phyloP scores from a whole-genome alignment of 2,329 filamentous ascomycete genomes.

The Aspergillus terreus region DNA sequence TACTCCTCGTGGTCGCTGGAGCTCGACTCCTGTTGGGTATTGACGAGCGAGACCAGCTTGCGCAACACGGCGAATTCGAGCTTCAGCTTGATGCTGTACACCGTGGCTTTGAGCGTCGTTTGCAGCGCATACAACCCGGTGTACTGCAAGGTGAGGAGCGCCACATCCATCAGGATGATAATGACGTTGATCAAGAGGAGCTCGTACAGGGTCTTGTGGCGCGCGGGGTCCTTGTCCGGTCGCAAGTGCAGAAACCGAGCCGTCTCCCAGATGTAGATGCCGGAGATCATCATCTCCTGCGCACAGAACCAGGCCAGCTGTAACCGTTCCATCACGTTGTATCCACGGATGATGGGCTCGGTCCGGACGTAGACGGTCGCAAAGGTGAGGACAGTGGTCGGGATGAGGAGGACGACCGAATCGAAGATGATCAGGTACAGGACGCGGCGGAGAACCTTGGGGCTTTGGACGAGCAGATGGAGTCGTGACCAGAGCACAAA shows the following conservation, averaged over 20 bases:
- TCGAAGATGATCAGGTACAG: conserved; percentile 58
- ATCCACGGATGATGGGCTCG: conserved; percentile 29
- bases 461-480: conserved; percentile 55
- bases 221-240: conserved; percentile 31
- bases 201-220: conserved; percentile 45
- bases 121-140: conserved; percentile 42
- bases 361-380: conserved; percentile 29
- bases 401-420: conserved; percentile 49
- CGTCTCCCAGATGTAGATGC: conserved; percentile 52
- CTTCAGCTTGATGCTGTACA: conserved; percentile 50
- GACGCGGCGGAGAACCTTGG: conserved; percentile 45
- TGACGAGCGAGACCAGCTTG: conserved; percentile 41
- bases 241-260: conserved; percentile 40
- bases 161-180: conserved; percentile 46
- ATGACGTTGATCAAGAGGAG: conserved; percentile 48
- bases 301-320: conserved; percentile 43
- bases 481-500: conserved; percentile 62
- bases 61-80: conserved; percentile 47
- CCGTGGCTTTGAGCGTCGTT: conserved; percentile 43
- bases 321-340: conserved; percentile 42
- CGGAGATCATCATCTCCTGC: conserved; percentile 46
- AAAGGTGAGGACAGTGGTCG: conserved; percentile 54
- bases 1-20: conserved; percentile 33
- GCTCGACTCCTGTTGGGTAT: conserved; percentile 26
- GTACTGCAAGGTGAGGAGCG: conserved; percentile 42